These are phyloP conservation scores for Albophoma yamanashiensis DNA, from an alignment of 2,329 filamentous ascomycete genomes.

Conservation along the genomic window DNA sequence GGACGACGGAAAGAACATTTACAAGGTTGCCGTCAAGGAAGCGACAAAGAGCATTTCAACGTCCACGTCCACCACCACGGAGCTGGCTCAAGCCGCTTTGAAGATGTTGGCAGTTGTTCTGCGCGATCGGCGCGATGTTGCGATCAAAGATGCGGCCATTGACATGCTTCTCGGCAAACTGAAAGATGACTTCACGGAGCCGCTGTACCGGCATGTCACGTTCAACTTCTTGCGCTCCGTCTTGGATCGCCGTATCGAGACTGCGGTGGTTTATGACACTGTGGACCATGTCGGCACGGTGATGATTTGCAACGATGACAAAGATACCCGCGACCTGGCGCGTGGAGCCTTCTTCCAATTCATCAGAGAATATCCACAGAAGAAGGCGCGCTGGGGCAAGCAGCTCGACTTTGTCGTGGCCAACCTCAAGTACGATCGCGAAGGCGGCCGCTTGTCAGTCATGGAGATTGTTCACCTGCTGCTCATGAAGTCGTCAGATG, in stretches of 20 bases:
- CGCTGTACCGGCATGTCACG: conserved; percentile 81
- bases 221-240: conserved; percentile 91
- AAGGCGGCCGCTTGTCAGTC: conserved; percentile 81
- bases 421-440: conserved; percentile 83
- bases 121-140: conserved; percentile 65
- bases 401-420: conserved; percentile 82
- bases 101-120: conserved; percentile 82
- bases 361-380: conserved; percentile 87
- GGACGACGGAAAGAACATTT: conserved; percentile 51
- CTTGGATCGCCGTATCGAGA: conserved; percentile 74
- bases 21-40: conserved; percentile 73
- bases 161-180: conserved; percentile 74
- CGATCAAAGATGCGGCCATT: conserved; percentile 70
- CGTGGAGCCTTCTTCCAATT: conserved; percentile 90
- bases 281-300: conserved; percentile 81
- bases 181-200: conserved; percentile 83
- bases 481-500: conserved; percentile 73
- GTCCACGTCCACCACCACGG: conserved; percentile 67
- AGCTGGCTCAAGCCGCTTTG: conserved; percentile 76
- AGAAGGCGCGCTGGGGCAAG: conserved; percentile 77
- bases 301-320: conserved; percentile 94
- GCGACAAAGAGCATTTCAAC: conserved; percentile 72
- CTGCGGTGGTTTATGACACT: conserved; percentile 81
- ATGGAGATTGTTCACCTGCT: conserved; percentile 85
- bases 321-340: conserved; percentile 76